phyloP scores from a whole-genome alignment of 352 stramenopile genomes.

The Peronospora tabacina region DNA sequence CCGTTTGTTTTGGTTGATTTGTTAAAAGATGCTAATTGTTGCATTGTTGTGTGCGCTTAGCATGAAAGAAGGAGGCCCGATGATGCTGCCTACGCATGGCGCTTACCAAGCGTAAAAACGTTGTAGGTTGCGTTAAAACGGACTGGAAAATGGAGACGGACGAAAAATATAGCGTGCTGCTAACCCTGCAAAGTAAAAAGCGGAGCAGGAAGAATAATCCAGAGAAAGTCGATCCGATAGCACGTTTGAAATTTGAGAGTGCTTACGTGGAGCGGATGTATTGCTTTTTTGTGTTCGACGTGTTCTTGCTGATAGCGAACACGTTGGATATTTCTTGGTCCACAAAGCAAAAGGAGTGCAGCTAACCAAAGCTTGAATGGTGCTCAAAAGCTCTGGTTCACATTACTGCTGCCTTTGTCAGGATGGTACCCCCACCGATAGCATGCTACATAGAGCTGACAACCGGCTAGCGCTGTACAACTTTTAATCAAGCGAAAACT shows the following conservation, averaged over 20 bases:
- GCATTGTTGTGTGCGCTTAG: conserved; percentile 19
- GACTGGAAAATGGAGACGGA: conserved; percentile 5
- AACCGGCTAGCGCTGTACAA: neutral
- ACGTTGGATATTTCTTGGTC: conserved; percentile 2
- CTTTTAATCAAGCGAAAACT: no score
- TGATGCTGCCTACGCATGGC: conserved; percentile 86
- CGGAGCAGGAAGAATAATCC: conserved; percentile 13
- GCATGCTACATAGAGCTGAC: neutral
- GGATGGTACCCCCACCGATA: neutral
- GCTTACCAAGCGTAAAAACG: conserved; percentile 64
- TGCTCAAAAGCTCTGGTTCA: neutral
- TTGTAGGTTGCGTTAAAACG: conserved; percentile 9
- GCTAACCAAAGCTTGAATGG: neutral
- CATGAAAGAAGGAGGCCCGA: conserved; percentile 83
- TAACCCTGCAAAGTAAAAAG: conserved; percentile 11
- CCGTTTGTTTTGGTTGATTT: neutral
- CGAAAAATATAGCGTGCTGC: conserved; percentile 19
- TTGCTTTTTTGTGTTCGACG: neutral
- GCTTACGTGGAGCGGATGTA: conserved; percentile 3
- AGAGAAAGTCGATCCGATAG: conserved; percentile 17
- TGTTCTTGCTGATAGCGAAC: neutral
- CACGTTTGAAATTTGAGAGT: conserved; percentile 15
- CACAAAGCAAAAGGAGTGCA: neutral
- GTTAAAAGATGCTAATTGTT: neutral
- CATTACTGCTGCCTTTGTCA: neutral